Evolutionary conservation across 306 rosid genomes (phyloP), one percentile per base, ranked within the genome.

Genomic region (Hippophae gyantsensis): DNA sequence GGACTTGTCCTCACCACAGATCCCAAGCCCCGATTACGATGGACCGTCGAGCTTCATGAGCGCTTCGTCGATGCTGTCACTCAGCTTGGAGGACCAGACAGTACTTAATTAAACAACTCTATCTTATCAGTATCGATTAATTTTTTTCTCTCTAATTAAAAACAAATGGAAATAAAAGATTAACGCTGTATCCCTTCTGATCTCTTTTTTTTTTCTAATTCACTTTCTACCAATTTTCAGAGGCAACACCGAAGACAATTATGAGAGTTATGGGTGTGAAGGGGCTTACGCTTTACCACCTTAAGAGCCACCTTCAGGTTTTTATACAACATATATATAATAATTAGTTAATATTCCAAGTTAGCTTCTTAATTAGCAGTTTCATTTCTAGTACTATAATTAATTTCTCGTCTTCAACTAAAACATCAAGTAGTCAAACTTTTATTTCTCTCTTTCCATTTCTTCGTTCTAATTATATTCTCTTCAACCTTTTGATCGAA

Each of bases 181-280:
- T 62, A 7, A 5, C 38, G 8, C 12, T 42, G 7, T 1, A 7
- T 41, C 1, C 3, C n/a, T 47, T 18, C 32, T 18, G 62, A 52
- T 51, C 13, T 46, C 13, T 10, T 10, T 45, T 59, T 13, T 18
- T 48, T 12, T 3, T 42, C 25, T 9, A 3, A 14, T 74, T 5
- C 12, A 43, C 41, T 9, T 43, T 6, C 10, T 10, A n/a, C 9
- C 32, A 18, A 43, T 72, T 68, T 63, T 58, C 70, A 93, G 99
- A 93, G 81, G 99, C 99, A 6, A 93, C 99, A 25, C 99, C 99
- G 1, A 93, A 93, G 77, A 88, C 99, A 42, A 93, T 93, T 76
- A 93, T 93, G 99, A 86, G 99, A 75, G 99, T 88, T 42, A 93
- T 93, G 99, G 94, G 99, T 62, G 99, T 93, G 73, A 93, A 93